These are phyloP conservation scores for Myxozyma neotropica DNA, from an alignment of 805 yeast species.

Conservation along the genomic window DNA sequence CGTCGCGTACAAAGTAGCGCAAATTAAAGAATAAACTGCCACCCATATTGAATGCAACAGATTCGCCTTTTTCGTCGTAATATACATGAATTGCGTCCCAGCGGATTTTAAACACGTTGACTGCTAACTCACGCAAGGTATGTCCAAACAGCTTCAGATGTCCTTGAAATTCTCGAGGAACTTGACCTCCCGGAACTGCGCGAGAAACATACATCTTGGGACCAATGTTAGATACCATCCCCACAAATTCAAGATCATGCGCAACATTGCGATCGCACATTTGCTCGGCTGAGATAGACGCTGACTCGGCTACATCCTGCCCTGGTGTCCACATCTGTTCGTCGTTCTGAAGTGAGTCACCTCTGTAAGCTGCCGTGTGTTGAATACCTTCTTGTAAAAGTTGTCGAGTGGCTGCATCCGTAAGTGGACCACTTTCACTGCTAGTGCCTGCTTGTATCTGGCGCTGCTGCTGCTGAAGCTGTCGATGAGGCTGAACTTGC, in stretches of 20 bases:
- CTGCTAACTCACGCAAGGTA: constrained; percentile 21
- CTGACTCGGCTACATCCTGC: constrained; percentile 22
- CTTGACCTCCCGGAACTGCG: constrained; percentile 9
- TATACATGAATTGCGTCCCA: constrained; percentile 40
- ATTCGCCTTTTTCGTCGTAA: constrained; percentile 34
- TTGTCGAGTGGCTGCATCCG: constrained; percentile 21
- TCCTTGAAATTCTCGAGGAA: constrained; percentile 16
- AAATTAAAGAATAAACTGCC: constrained; percentile 47
- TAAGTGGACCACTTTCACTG: neutral
- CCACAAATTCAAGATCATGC: constrained; percentile 24
- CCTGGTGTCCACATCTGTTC: constrained; percentile 16
- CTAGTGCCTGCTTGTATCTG: neutral
- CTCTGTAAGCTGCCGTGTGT: constrained; percentile 21
- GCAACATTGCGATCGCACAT: constrained; percentile 30
- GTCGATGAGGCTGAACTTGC: neutral
- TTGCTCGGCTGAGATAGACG: constrained; percentile 19
- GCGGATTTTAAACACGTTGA: constrained; percentile 33
- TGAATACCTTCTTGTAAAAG: constrained; percentile 26
- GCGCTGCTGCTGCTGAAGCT: neutral
- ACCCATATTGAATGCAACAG: constrained; percentile 45
- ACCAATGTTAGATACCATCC: constrained; percentile 16
- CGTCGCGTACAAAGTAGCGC: constrained; percentile 34
- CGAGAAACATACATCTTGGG: constrained; percentile 22
- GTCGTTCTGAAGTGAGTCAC: constrained; percentile 12
- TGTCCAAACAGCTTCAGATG: constrained; percentile 21